Evolutionary conservation across 2,329 filamentous ascomycete species (phyloP), one percentile per base, ranked within the genome.

Genomic region (Ascochyta clinopodiicola): DNA sequence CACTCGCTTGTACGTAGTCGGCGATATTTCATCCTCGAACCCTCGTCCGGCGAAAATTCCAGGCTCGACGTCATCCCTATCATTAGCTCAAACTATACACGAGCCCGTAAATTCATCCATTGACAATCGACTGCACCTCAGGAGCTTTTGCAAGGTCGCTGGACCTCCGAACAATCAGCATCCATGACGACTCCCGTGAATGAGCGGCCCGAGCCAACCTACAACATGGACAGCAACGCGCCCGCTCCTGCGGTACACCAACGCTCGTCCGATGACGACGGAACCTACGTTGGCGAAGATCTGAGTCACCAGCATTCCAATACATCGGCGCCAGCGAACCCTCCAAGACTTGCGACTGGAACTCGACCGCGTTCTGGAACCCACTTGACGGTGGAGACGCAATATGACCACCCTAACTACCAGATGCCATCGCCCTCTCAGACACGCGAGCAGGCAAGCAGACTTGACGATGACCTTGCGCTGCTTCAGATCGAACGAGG

Each of bases 391-490:
- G 77, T 83, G 21, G 74, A 81, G 17, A 82, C 80, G 4, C 78
- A 76, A 51, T 72, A 79, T 31, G 64, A 69, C 15, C 47, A 68
- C 61, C 61, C 45, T 17, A 35, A 56, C 10, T 61, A 66, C 62
- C 68, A 62, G 51, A 71, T 68, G 61, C 64, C 58, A 53, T 87
- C 86, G 0, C 81, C 84, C 1, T 85, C 84, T 0, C 79, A 82
- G 54, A 80, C 78, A 15, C 80, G 86, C 35, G 87, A 89, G 71
- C 80, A 87, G 65, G 81, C 83, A 6, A 80, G 81, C 56, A 79
- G 86, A 42, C 75, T 90, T 27, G 83, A 88, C 51, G 88, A 91
- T 72, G 87, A 90, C 56, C 74, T 90, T 47, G 80, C 84, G 38
- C 77, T 90, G 69, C 78, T 89, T 40, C 83, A 87, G 61, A 84